Evolutionary conservation across 805 yeast genomes (phyloP).

Genomic region (Wickerhamomyces queroliae): DNA sequence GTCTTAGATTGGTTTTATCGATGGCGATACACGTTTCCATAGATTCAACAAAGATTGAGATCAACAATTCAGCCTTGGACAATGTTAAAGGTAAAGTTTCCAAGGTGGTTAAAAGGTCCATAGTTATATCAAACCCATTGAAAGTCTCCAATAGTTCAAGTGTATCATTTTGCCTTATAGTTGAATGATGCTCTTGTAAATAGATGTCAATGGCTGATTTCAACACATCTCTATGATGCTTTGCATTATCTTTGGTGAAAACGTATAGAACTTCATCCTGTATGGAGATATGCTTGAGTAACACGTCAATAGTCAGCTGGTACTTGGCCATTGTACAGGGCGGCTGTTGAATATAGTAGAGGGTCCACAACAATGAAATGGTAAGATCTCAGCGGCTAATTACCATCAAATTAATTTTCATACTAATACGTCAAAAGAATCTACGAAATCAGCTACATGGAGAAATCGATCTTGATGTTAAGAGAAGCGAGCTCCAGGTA

Average conservation of each 20-base stretch:
- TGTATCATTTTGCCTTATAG: background rate
- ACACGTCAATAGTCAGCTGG: no score
- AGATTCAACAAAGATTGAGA: background rate
- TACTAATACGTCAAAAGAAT: no score
- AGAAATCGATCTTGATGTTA: no score
- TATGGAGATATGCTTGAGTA: no score
- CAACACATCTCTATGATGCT: background rate
- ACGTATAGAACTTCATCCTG: no score
- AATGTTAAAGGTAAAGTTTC: background rate
- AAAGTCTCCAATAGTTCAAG: background rate
- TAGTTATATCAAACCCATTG: background rate
- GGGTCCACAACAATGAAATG: no score
- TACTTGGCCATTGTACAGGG: no score
- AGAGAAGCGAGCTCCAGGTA: no score
- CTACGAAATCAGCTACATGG: no score
- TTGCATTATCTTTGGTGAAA: background rate
- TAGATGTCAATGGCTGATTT: background rate
- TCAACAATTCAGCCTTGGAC: background rate
- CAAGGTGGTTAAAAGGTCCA: background rate
- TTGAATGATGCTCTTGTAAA: background rate
- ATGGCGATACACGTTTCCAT: background rate
- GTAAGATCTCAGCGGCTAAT: no score
- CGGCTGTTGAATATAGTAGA: no score
- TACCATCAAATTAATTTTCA: no score
- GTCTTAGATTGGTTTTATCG: background rate